phyloP scores from a whole-genome alignment of 345 rosid species.

The Euphorbia lathyris region DNA sequence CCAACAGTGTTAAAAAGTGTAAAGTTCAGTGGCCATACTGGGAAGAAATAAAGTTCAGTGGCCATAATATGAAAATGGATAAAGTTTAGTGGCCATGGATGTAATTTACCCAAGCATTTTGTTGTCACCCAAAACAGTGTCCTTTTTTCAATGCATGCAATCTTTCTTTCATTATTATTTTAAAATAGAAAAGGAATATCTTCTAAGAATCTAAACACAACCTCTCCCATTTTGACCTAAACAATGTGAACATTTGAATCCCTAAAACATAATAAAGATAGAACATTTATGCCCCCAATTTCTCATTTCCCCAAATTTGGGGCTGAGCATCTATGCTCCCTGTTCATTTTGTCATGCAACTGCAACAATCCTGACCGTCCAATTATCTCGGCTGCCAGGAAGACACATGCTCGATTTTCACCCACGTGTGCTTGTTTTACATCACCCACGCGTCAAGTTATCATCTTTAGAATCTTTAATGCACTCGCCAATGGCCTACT shows the following conservation, averaged over 20 bases:
- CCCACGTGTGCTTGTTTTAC: not conserved
- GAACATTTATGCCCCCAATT: not conserved
- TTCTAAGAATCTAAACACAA: not conserved
- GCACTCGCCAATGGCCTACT: not conserved
- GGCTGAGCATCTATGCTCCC: not conserved
- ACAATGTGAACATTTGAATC: not conserved
- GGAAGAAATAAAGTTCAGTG: too few species aligned
- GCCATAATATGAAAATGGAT: too few species aligned
- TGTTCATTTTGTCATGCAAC: not conserved
- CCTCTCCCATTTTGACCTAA: not conserved
- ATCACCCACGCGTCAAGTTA: not conserved
- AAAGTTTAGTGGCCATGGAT: too few species aligned
- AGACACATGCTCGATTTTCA: not conserved
- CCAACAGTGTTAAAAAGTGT: too few species aligned
- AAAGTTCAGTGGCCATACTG: too few species aligned
- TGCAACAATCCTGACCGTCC: conserved; percentile 15
- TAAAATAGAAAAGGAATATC: not conserved
- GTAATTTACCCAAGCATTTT: too few species aligned
- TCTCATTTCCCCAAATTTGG: not conserved
- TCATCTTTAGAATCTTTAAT: not conserved
- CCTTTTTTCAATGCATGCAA: too few species aligned
- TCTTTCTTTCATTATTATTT: too few species aligned
- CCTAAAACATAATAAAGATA: not conserved
- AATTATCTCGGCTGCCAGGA: not conserved
- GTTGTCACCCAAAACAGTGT: too few species aligned